A percentile compares a stretch with the other conserved stretches of the same genome.
phyloP scores from a whole-genome alignment of 257 asterid species.

The Ilex asprella region DNA sequence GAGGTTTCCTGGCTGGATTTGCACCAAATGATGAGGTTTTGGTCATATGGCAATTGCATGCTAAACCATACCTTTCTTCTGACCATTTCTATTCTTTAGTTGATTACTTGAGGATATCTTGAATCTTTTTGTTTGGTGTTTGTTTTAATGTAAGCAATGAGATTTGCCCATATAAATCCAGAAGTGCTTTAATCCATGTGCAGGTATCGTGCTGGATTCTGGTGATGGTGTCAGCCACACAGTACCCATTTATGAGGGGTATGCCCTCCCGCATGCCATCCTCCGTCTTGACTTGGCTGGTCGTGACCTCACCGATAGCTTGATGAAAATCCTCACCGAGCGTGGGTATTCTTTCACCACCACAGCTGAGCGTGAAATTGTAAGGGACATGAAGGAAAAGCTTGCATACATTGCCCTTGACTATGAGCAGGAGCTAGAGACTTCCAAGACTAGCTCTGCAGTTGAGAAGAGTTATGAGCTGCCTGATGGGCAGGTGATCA shows the following conservation, averaged over 20 bases:
- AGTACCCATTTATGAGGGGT: constrained; percentile 50
- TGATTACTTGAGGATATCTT: no score
- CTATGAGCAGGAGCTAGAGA: constrained; percentile 29
- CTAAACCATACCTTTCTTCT: no score
- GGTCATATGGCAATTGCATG: no score
- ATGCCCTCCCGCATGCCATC: constrained; percentile 50
- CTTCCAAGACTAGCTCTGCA: not conserved
- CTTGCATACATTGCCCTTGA: constrained; percentile 45
- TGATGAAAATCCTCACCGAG: constrained; percentile 37
- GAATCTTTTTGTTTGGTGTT: not conserved
- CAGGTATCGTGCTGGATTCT: constrained; percentile 34
- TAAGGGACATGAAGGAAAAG: constrained; percentile 46
- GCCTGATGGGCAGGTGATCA: not conserved
- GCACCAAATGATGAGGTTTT: no score
- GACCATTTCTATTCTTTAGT: no score
- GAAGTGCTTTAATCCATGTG: not conserved
- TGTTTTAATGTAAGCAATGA: no score
- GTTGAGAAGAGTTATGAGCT: constrained; percentile 38
- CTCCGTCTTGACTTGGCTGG: constrained; percentile 53
- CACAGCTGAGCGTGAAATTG: constrained; percentile 37
- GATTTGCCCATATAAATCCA: not conserved
- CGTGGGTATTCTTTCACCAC: not conserved
- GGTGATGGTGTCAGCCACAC: constrained; percentile 58
- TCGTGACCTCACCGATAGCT: constrained; percentile 44
- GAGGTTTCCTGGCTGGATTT: no score